Base-by-base conservation (phyloP, 495 filamentous ascomycete genomes). In the Penicillium ochrochloron region DNA sequence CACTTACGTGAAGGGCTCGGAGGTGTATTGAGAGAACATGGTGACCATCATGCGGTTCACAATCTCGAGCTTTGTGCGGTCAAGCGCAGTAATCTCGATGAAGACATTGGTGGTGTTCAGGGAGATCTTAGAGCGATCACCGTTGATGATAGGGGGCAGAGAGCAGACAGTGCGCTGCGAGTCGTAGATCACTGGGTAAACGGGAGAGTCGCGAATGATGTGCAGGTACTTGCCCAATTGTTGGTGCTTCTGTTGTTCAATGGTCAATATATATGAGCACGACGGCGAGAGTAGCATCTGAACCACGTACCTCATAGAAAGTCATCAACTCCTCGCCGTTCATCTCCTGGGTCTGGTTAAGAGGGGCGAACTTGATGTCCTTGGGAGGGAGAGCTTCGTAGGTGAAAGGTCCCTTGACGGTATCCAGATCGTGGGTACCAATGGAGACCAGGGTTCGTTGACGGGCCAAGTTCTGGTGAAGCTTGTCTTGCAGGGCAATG, bases 161-260 rank as follows among this genome's bases (percentile, higher is more conserved):
- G 94, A 97, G 80, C 93, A 96, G 53, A 98, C 92, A 34, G 85
- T 90, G 37, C 88, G 82, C 66, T 97, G 91, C 39, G 92, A 86
- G 78, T 99, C 95, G 70, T 92, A 92, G 67, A 99, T 94, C 53
- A 97, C 92, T n/a, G 95, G 95, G 75, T 98, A 99, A 34, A 97
- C 90, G 17, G 94, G 92, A 59, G 91, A 92, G 75, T 97, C 93
- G 23, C 88, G 87, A 73, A 99, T 94, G 69, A 99, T 99, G 73
- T 94, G 90, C 27, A 99, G 87, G 72, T 89, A 96, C 66, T 84
- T 85, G 62, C 91, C 87, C 34, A 96, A 82, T 73, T 96, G 86
- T 71, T 87, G 91, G 78, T 97, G 93, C 73, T 89, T 92, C 86
- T 90, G 64, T 69, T 59, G 48, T 25, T 39, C n/a, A n/a, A 17